Percentiles rank a stretch among this genome's conserved stretches.
Evolutionary conservation across 2,329 filamentous ascomycete genomes (phyloP).

Genomic region (Rasamsonia emersonii): DNA sequence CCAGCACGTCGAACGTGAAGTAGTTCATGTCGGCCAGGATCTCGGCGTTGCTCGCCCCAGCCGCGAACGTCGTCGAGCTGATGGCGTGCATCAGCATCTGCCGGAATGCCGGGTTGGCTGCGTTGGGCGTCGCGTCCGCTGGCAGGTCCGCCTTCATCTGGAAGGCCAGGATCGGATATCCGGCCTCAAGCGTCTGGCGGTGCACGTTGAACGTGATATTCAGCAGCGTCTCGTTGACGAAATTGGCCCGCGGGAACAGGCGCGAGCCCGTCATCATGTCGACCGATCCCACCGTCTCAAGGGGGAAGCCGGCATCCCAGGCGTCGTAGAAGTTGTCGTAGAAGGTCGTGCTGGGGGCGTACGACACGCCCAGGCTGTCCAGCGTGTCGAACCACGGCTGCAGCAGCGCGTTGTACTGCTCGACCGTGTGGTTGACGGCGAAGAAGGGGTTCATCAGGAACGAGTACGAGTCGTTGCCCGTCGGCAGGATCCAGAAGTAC

Average conservation of each 20-base stretch:
- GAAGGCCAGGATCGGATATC: constrained; percentile 21
- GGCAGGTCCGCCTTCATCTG: constrained; percentile 23
- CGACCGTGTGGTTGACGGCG: constrained; percentile 19
- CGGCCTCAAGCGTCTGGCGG: constrained; percentile 16
- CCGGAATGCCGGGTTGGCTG: constrained; percentile 33
- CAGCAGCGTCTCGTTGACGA: constrained; percentile 16
- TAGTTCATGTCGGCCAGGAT: constrained; percentile 18
- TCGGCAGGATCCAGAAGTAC: constrained; percentile 22
- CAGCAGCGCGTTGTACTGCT: constrained; percentile 18
- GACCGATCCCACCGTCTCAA: constrained; percentile 15
- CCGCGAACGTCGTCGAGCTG: constrained; percentile 18
- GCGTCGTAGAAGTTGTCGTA: constrained; percentile 20
- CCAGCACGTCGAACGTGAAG: constrained; percentile 14
- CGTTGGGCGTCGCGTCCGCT: constrained; percentile 21
- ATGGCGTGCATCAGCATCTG: constrained; percentile 27
- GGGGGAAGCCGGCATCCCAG: constrained; percentile 20
- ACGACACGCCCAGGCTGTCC: constrained; percentile 14
- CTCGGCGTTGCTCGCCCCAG: constrained; percentile 26
- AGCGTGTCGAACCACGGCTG: constrained; percentile 20
- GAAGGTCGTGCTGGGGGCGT: constrained; percentile 17
- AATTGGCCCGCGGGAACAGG: constrained; percentile 28
- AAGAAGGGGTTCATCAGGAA: constrained; percentile 23
- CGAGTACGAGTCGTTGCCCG: constrained; percentile 19
- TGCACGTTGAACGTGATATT: constrained; percentile 21
- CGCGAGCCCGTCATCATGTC: constrained; percentile 20